Conservation (phyloP, 768 basidiomycete species). For the Pleurotus platypus region DNA sequence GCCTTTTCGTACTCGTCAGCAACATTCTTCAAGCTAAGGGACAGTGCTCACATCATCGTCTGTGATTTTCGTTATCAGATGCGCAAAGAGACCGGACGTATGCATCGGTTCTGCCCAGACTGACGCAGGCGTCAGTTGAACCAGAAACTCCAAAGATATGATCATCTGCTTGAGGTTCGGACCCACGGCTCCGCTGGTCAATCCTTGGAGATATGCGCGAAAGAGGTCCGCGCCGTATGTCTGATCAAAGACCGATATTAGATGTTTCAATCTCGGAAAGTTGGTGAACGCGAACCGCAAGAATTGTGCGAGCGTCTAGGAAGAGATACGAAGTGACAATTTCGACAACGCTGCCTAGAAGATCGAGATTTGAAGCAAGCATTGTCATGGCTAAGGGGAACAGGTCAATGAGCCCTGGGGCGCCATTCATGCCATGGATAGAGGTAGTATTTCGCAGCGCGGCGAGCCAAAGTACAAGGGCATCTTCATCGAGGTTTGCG, state of each 20-base stretch:
- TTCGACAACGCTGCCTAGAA: slow-evolving; percentile 62
- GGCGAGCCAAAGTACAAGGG: slow-evolving; percentile 68
- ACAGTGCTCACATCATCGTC: slow-evolving; percentile 61
- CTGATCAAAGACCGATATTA: slow-evolving; percentile 27
- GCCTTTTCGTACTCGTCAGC: slow-evolving; percentile 21
- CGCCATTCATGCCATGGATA: slow-evolving; percentile 43
- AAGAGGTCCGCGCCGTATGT: slow-evolving; percentile 54
- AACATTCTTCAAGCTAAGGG: too few relatives aligned
- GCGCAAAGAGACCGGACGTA: slow-evolving; percentile 66
- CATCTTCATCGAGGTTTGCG: slow-evolving; percentile 77
- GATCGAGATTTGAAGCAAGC: slow-evolving; percentile 66
- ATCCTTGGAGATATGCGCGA: slow-evolving; percentile 46
- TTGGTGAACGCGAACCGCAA: slow-evolving; percentile 48
- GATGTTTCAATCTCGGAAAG: not conserved
- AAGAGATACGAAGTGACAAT: slow-evolving; percentile 79
- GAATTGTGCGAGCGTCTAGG: slow-evolving; percentile 56
- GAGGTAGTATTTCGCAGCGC: slow-evolving; percentile 63
- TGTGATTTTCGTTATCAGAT: slow-evolving; percentile 53
- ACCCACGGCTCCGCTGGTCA: slow-evolving; percentile 42
- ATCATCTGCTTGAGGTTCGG: slow-evolving; percentile 63
- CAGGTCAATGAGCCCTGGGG: slow-evolving; percentile 55
- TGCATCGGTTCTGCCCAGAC: slow-evolving; percentile 77
- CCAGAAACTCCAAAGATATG: slow-evolving; percentile 51
- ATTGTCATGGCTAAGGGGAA: slow-evolving; percentile 62
- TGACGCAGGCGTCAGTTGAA: slow-evolving; percentile 59